phyloP scores from a whole-genome alignment of 2,329 filamentous ascomycete genomes.

The Mycogone perniciosa region DNA sequence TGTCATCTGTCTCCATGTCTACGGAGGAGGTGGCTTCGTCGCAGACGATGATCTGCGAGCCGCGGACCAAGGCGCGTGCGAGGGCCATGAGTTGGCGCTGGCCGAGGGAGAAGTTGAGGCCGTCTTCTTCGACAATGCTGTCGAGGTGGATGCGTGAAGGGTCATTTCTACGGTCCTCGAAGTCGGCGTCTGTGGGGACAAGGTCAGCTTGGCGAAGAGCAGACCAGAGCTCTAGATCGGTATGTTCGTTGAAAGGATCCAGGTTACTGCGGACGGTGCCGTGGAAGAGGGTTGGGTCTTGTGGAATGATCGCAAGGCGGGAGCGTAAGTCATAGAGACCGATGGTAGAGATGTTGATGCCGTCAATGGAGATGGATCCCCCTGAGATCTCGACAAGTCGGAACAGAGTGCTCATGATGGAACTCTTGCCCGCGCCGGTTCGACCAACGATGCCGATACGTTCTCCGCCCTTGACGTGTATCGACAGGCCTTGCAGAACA shows the following conservation, averaged over 20 bases:
- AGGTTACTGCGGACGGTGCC: constrained; percentile 75
- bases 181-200: constrained; percentile 52
- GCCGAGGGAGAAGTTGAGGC: constrained; percentile 90
- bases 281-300: constrained; percentile 77
- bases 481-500: constrained; percentile 62
- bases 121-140: constrained; percentile 82
- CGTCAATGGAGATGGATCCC: constrained; percentile 59
- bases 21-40: constrained; percentile 93
- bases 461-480: constrained; percentile 70
- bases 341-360: constrained; percentile 63
- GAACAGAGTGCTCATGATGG: constrained; percentile 78
- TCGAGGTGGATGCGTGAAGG: constrained; percentile 72
- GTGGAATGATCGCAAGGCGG: constrained; percentile 74
- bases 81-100: constrained; percentile 95
- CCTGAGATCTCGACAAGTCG: constrained; percentile 61
- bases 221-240: constrained; percentile 70
- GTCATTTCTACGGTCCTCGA: constrained; percentile 72
- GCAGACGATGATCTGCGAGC: constrained; percentile 87
- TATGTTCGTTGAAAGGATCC: constrained; percentile 74
- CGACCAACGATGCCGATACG: constrained; percentile 76
- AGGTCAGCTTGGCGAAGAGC: constrained; percentile 72
- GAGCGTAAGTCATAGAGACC: constrained; percentile 71
- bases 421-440: constrained; percentile 76
- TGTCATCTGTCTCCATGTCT: constrained; percentile 94
- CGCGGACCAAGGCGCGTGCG: constrained; percentile 80